Evolutionary conservation across 306 rosid species (phyloP), one percentile per base, ranked within the genome.

Genomic region (Glycine latifolia): DNA sequence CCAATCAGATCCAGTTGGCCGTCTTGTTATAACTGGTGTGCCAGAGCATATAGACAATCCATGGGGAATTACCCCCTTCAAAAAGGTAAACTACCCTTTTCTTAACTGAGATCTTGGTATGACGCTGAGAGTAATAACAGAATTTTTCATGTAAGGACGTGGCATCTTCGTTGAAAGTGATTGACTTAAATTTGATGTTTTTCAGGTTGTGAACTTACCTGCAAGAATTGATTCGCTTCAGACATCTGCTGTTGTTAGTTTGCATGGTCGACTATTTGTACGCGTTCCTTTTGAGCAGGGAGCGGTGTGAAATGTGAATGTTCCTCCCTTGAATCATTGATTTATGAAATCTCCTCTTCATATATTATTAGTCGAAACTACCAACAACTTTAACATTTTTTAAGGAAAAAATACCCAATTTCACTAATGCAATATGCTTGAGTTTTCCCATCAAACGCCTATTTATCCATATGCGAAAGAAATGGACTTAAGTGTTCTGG

Each of bases 1-100:
- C 39, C 97, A 93, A 76, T 91, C 97, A 37, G 97, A 93, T 85
- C 97, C 97, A 56, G 91, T 92, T 65, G 97, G 96, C 65, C 96
- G 97, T 68, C 83, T 93, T 75, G 94, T 93, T 61, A 91, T 93
- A 86, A 93, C 92, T 31, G 97, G 97, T 69, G 78, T 85, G 68
- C 97, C 97, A 2, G 97, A 93, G 61, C 97, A 93, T 41, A 79
- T 84, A 71, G 94, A 93, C 67, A 93, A 93, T 82, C 97, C 97
- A 12, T 91, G 97, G 97, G 97, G 97, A 48, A 89, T 91, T 43
- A 90, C 97, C 53, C 90, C 94, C 20, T 93, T 93, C 81, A 92
- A 89, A 85, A 93, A 93, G 97, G 97, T 87, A 83, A 67, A 14
- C 17, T 26, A 70, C 31, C 31, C 31, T 26, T 26, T 26, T 76